phyloP scores from a whole-genome alignment of 805 yeast genomes.

The Tetrapisispora phaffii region DNA sequence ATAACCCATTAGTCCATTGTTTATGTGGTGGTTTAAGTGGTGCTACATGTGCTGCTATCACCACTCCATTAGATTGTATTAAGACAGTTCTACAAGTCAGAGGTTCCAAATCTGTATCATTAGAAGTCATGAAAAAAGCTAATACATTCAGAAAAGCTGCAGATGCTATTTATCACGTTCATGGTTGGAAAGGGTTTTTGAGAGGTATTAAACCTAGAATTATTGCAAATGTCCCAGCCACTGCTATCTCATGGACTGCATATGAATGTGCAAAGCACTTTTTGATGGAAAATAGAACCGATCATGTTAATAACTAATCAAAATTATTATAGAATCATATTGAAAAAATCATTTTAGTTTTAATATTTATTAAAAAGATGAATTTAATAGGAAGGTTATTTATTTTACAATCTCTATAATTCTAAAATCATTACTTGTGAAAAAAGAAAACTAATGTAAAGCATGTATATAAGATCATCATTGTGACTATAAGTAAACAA shows the following conservation, averaged over 20 bases:
- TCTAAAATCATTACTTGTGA: neutral
- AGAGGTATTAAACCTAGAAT: slow-evolving; percentile 88
- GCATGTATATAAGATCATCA: neutral
- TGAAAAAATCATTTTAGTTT: neutral
- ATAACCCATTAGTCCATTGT: slow-evolving; percentile 89
- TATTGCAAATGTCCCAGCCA: slow-evolving; percentile 90
- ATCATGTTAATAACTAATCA: slow-evolving; percentile 1
- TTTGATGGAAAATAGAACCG: slow-evolving; percentile 9
- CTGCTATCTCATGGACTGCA: slow-evolving; percentile 97
- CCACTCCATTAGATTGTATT: slow-evolving; percentile 91
- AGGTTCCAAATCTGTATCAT: slow-evolving; percentile 39
- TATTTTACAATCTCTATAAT: neutral
- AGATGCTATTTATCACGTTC: slow-evolving; percentile 47
- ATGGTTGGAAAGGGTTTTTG: slow-evolving; percentile 59
- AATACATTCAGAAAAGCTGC: slow-evolving; percentile 71
- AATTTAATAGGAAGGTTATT: neutral
- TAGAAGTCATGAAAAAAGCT: slow-evolving; percentile 37
- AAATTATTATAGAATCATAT: neutral
- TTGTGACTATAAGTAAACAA: neutral
- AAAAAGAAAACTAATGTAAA: too few relatives aligned
- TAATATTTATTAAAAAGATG: neutral
- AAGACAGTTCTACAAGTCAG: slow-evolving; percentile 87
- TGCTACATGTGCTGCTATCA: slow-evolving; percentile 90
- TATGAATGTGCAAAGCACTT: slow-evolving; percentile 88
- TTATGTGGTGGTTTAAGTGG: slow-evolving; percentile 91